Percentiles rank a stretch among this genome's conserved stretches.
Evolutionary conservation across 192 early-diverging fungal species (phyloP).

Genomic region (Phlyctochytrium bullatum): DNA sequence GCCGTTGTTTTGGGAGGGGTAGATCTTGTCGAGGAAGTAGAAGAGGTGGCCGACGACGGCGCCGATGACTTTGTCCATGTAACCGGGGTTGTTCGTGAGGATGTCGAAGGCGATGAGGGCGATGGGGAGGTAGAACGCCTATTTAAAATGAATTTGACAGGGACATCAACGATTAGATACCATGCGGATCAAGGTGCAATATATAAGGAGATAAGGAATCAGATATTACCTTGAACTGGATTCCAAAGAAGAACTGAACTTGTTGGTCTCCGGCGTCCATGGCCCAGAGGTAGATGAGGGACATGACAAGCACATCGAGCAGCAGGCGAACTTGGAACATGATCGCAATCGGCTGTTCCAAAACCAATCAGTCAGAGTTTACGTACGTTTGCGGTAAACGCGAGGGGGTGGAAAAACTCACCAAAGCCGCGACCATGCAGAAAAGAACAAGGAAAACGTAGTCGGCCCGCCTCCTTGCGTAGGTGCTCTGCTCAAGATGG

Average conservation of each 20-base stretch:
- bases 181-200: background rate
- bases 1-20: constrained; percentile 62
- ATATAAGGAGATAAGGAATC: background rate
- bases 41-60: constrained; percentile 68
- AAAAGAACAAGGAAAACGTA: constrained; percentile 76
- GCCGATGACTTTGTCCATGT: constrained; percentile 62
- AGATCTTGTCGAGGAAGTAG: constrained; percentile 67
- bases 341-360: background rate
- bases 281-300: constrained; percentile 77
- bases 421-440: constrained; percentile 44
- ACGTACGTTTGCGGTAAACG: too few species aligned
- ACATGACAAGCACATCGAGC: constrained; percentile 53
- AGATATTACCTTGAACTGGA: constrained; percentile 60
- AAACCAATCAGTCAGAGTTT: background rate
- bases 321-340: constrained; percentile 19
- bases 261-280: constrained; percentile 50
- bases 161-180: background rate
- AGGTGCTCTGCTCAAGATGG: constrained; percentile 68
- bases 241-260: constrained; percentile 73
- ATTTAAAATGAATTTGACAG: background rate
- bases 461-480: constrained; percentile 69
- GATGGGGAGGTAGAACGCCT: constrained; percentile 76
- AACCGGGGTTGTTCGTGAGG: constrained; percentile 25
- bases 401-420: constrained; percentile 25
- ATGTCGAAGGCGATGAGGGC: constrained; percentile 59